These are phyloP conservation scores for Saxophila tyrrhenica DNA, from an alignment of 495 filamentous ascomycete genomes.

Conservation along the genomic window DNA sequence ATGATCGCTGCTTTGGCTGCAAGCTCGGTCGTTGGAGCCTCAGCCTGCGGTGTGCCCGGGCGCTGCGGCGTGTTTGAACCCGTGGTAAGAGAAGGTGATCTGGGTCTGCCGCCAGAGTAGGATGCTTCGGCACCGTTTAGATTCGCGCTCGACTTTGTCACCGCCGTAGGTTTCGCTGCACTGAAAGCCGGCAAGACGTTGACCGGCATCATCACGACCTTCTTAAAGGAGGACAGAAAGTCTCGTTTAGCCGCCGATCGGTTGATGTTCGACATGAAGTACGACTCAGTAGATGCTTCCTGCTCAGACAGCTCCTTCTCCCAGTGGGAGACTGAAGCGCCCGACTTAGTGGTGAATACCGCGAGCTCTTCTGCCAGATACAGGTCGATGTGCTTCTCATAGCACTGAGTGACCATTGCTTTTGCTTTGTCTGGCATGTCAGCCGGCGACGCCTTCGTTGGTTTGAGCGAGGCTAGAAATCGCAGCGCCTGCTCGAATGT, in stretches of 20 bases:
- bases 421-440: constrained; percentile 46
- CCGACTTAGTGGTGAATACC: constrained; percentile 63
- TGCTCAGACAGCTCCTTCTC: constrained; percentile 84
- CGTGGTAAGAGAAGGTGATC: constrained; percentile 14
- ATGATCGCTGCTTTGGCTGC: constrained; percentile 95
- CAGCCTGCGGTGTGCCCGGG: constrained; percentile 36
- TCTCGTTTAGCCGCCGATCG: constrained; percentile 92
- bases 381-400: constrained; percentile 84
- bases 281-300: constrained; percentile 81
- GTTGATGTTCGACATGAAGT: constrained; percentile 89
- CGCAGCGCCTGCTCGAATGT: constrained; percentile 75
- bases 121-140: neutral
- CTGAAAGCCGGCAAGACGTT: constrained; percentile 55
- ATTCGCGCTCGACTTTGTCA: neutral
- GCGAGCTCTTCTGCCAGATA: constrained; percentile 91
- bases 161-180: constrained; percentile 33
- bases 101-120: constrained; percentile 7
- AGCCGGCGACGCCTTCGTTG: constrained; percentile 47
- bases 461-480: constrained; percentile 56
- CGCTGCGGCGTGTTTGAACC: constrained; percentile 18
- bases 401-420: constrained; percentile 54
- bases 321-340: constrained; percentile 70
- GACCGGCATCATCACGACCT: constrained; percentile 97
- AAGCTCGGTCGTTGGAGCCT: constrained; percentile 72
- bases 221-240: constrained; percentile 93